Conservation (phyloP, 2,329 filamentous ascomycete species). For the Colletotrichum scovillei region DNA sequence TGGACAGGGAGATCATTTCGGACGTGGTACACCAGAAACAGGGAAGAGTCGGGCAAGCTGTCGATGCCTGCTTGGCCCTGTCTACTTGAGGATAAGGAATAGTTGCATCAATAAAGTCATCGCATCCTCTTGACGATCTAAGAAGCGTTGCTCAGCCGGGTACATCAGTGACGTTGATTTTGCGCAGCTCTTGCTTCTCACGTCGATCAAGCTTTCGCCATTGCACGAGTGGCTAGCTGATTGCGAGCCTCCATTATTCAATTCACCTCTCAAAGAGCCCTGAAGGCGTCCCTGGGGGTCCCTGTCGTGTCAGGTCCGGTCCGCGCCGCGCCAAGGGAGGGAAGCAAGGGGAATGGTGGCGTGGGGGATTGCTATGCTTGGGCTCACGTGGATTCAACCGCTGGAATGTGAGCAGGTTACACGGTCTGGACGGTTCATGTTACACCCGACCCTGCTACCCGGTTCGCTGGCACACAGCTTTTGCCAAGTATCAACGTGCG, state of each 20-base stretch:
- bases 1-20: constrained; percentile 94
- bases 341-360: not conserved
- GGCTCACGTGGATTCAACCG: not conserved
- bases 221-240: not conserved
- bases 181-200: not conserved
- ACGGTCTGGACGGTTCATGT: not conserved
- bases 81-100: constrained; percentile 49
- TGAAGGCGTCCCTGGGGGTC: not conserved
- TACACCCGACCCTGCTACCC: not conserved
- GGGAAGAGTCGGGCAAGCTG: constrained; percentile 88
- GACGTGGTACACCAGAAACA: constrained; percentile 97
- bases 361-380: not conserved
- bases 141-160: no score
- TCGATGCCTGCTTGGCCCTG: constrained; percentile 85
- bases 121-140: not conserved
- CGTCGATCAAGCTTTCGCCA: not conserved
- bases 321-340: not conserved
- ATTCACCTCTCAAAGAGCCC: no score
- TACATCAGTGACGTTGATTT: not conserved
- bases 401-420: not conserved
- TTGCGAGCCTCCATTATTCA: not conserved
- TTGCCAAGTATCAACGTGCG: not conserved
- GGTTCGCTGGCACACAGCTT: not conserved
- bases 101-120: constrained; percentile 1
- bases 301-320: not conserved